phyloP scores from a whole-genome alignment of 2,329 filamentous ascomycete species.

The Colletotrichum sansevieriae region DNA sequence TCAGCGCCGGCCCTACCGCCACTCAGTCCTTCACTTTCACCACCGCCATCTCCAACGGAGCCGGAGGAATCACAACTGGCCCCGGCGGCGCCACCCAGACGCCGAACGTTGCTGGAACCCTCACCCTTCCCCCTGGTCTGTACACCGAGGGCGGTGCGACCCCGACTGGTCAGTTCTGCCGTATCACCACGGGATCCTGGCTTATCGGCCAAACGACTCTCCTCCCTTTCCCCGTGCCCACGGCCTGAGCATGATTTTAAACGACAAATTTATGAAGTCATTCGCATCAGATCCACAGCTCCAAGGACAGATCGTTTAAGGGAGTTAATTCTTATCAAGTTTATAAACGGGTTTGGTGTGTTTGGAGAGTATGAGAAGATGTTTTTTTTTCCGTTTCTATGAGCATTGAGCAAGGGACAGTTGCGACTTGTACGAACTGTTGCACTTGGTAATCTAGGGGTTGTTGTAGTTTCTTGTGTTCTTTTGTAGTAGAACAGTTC shows the following conservation, averaged over 20 bases:
- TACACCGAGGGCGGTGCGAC: constrained; percentile 25
- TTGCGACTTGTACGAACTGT: constrained; percentile 25
- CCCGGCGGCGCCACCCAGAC: constrained; percentile 2
- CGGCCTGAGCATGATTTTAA: constrained; percentile 26
- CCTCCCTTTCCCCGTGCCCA: constrained; percentile 19
- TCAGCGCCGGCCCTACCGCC: constrained; percentile 18
- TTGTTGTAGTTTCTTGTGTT: constrained; percentile 31
- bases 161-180: constrained; percentile 26
- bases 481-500: constrained; percentile 24
- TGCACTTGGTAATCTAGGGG: constrained; percentile 22
- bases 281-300: constrained; percentile 23
- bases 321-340: constrained; percentile 27
- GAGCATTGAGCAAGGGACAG: constrained; percentile 22
- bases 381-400: constrained; percentile 18
- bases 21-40: constrained; percentile 25
- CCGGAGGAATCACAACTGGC: background rate
- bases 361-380: background rate
- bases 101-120: constrained; percentile 15
- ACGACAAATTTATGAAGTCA: constrained; percentile 23
- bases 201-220: constrained; percentile 26
- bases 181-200: constrained; percentile 33
- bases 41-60: constrained; percentile 16
- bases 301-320: background rate
- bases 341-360: background rate
- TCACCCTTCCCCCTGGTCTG: constrained; percentile 34